Evolutionary conservation across 2,329 filamentous ascomycete species (phyloP).

Genomic region (Diaporthe amygdali): DNA sequence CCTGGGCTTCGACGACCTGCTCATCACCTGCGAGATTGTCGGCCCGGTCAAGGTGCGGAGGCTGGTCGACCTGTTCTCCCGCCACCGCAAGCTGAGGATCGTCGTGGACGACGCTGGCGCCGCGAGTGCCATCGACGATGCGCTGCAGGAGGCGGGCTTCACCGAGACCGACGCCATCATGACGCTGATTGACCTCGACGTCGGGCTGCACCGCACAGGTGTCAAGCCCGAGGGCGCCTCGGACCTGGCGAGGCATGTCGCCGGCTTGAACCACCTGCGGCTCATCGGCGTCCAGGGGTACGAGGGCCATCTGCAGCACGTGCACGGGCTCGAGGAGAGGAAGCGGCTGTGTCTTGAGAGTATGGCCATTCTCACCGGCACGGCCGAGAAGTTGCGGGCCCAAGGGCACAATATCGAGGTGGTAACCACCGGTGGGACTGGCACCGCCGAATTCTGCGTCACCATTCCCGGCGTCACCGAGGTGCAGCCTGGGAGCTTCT

Average conservation of each 20-base stretch:
- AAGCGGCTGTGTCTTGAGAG: conserved; percentile 48
- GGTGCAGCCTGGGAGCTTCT: conserved; percentile 58
- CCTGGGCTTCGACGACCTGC: conserved; percentile 51
- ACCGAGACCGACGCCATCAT: conserved; percentile 38
- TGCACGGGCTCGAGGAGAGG: conserved; percentile 49
- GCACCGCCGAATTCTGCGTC: conserved; percentile 58
- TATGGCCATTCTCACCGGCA: conserved; percentile 49
- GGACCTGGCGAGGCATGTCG: conserved; percentile 45
- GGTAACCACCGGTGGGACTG: conserved; percentile 57
- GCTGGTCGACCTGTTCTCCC: conserved; percentile 49
- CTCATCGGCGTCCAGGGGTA: conserved; percentile 58
- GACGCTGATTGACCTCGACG: conserved; percentile 54
- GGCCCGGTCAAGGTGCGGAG: conserved; percentile 50
- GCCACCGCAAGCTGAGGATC: conserved; percentile 44
- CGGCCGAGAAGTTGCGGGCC: conserved; percentile 45
- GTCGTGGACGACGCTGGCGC: conserved; percentile 53
- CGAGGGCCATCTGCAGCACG: conserved; percentile 58
- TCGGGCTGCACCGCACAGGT: conserved; percentile 55
- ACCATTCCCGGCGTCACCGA: conserved; percentile 56
- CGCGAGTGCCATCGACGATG: conserved; percentile 50
- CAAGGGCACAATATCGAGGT: conserved; percentile 51
- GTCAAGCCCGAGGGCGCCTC: conserved; percentile 46
- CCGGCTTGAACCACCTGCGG: conserved; percentile 40
- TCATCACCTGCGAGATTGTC: conserved; percentile 57
- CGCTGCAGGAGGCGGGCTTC: conserved; percentile 41